Base-by-base conservation (phyloP, 2,329 filamentous ascomycete genomes). In the Colletotrichum sp. region DNA sequence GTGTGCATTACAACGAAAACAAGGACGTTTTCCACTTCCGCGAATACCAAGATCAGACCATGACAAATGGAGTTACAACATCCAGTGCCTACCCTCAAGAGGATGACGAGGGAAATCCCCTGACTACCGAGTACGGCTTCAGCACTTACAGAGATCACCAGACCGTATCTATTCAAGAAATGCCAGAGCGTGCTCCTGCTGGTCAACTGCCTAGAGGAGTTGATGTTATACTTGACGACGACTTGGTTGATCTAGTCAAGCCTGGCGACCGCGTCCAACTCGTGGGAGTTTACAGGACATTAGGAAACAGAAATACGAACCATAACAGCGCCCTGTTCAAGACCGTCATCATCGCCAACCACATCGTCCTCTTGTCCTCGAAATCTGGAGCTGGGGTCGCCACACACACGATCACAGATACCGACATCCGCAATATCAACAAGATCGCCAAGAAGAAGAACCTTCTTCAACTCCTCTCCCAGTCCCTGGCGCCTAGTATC, bases 341-440 rank as follows among this genome's bases (percentile, higher is more conserved):
- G 84, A 99, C 97, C 0, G 88, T 98, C 28, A 93, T 99, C 57
- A 89, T 99, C 60, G 96, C 96, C 44, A 99, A 99, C 87, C 98
- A 99, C 81, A 90, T 99, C 72, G 96, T 99, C 62, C 90, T 98
- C 39, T 90, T 99, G 8, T 98, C 97, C 3, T 98, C 96, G 18
- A 99, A 99, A 83, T 98, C 96, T 3, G 96, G 96, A 24, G 97
- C 96, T 68, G 97, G 96, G 39, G 95, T 99, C 79, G 96, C 96
- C 0, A 95, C 98, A 77, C 94, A 96, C 18, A 94, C 92, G 7
- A 98, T 99, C 80, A 99, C 97, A 21, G 97, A 99, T 84, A 97
- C 95, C 2, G 97, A 99, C 82, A 98, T 99, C 83, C 94, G 97
- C 81, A 99, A 99, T 83, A 99, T 99, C 89, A 99, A 99, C 89